Conservation (phyloP, 345 rosid species). For the Hibiscus syriacus region DNA sequence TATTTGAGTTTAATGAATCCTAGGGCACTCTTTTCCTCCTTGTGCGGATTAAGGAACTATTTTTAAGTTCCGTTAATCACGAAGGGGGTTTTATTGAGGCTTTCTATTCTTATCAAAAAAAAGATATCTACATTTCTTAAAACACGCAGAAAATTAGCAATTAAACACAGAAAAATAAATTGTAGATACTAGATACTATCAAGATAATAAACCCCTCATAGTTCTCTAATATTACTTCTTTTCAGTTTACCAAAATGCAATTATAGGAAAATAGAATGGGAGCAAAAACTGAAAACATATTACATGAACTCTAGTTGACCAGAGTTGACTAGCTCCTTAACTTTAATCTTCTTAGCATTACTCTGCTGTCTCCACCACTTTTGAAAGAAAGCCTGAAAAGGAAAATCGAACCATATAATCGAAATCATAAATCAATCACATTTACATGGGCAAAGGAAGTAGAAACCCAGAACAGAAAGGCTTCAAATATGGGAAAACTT, state of each 20-base stretch:
- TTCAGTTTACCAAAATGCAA: constrained; percentile 8
- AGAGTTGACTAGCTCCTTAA: constrained; percentile 71
- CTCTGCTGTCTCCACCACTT: constrained; percentile 99
- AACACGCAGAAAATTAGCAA: neutral
- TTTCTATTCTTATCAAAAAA: too few species aligned
- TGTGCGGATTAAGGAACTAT: too few species aligned
- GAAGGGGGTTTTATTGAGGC: too few species aligned
- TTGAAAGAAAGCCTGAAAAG: constrained; percentile 70
- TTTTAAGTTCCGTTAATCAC: too few species aligned
- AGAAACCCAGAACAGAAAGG: neutral
- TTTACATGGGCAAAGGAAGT: neutral
- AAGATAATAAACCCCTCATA: neutral
- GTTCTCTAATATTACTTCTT: neutral
- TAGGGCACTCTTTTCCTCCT: too few species aligned
- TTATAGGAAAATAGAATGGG: neutral
- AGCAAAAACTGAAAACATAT: neutral
- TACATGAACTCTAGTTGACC: constrained; percentile 96
- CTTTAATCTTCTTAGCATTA: constrained; percentile 52
- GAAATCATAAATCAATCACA: neutral
- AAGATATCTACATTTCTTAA: too few species aligned
- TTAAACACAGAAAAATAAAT: neutral
- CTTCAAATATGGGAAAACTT: neutral
- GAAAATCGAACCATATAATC: neutral
- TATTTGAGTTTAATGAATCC: too few species aligned
- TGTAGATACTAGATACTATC: neutral